Conservation (phyloP, 371 early-diverging fungal species). For the Zychaea mexicana region DNA sequence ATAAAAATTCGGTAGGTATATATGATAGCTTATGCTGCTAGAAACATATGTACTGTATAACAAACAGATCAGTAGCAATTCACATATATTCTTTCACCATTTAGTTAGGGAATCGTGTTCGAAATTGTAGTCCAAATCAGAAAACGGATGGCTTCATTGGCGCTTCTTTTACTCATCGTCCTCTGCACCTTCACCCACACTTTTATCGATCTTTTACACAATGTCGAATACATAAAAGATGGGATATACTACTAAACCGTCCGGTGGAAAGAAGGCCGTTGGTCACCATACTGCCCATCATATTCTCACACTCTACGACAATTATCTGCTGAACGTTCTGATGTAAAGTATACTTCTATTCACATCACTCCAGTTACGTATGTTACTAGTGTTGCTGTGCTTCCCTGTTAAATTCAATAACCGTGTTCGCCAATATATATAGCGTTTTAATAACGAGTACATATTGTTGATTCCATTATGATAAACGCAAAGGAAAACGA, state of each 20-base stretch:
- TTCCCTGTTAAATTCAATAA: neutral
- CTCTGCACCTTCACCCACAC: conserved; percentile 11
- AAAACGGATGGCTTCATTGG: neutral
- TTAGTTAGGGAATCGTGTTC: conserved; percentile 3
- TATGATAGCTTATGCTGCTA: too few species aligned
- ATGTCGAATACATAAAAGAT: neutral
- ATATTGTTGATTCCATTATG: conserved; percentile 7
- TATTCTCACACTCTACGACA: conserved; percentile 3
- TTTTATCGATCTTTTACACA: conserved; percentile 4
- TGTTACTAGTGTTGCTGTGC: too few species aligned
- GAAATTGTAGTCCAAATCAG: conserved; percentile 14
- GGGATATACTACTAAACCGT: neutral
- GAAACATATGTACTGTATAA: too few species aligned
- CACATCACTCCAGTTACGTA: neutral
- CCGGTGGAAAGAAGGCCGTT: conserved; percentile 5
- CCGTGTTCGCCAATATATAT: neutral
- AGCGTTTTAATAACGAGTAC: conserved; percentile 10
- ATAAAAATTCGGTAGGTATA: conserved; percentile 5
- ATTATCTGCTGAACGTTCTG: conserved; percentile 9
- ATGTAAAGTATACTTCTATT: neutral
- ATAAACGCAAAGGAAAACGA: conserved; percentile 14
- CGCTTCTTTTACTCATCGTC: neutral
- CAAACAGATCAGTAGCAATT: too few species aligned
- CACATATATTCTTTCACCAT: neutral
- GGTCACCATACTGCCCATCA: conserved; percentile 1